Percentiles rank a stretch among this genome's conserved stretches.
phyloP scores from a whole-genome alignment of 371 early-diverging fungal species.

The Mycotypha africana region DNA sequence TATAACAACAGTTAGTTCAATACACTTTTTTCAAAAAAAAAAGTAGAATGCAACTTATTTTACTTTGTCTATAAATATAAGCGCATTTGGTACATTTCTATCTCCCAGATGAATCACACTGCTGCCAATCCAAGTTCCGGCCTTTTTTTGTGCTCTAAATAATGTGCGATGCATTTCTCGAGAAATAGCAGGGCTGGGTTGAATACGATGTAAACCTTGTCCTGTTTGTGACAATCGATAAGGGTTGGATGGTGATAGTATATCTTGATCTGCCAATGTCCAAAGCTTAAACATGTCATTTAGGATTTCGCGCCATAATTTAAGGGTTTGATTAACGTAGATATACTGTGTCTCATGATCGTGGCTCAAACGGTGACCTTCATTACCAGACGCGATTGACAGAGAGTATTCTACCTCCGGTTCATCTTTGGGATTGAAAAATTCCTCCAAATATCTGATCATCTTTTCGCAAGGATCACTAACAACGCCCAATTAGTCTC shows the following conservation, averaged over 20 bases:
- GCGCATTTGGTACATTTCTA: constrained; percentile 86
- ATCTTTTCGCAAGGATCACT: constrained; percentile 95
- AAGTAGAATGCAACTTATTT: too few species aligned
- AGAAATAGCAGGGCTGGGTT: constrained; percentile 77
- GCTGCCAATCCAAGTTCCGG: constrained; percentile 91
- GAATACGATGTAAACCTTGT: constrained; percentile 91
- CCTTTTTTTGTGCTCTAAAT: constrained; percentile 79
- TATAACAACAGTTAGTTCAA: background rate
- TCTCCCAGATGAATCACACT: constrained; percentile 96
- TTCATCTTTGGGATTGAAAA: constrained; percentile 57
- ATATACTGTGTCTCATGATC: constrained; percentile 88
- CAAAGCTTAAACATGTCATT: constrained; percentile 97
- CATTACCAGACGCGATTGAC: constrained; percentile 76
- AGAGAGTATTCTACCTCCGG: constrained; percentile 62
- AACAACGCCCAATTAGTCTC: background rate
- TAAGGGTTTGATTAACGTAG: constrained; percentile 91
- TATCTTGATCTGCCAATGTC: constrained; percentile 85
- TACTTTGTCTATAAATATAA: constrained; percentile 94
- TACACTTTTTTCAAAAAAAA: too few species aligned
- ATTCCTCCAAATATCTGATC: constrained; percentile 65
- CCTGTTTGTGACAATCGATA: constrained; percentile 94
- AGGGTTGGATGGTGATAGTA: constrained; percentile 61
- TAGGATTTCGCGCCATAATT: constrained; percentile 91
- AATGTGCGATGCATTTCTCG: constrained; percentile 87
- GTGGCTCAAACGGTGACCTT: constrained; percentile 90